phyloP scores from a whole-genome alignment of 768 basidiomycete species.

The Sarcomyxa edulis region DNA sequence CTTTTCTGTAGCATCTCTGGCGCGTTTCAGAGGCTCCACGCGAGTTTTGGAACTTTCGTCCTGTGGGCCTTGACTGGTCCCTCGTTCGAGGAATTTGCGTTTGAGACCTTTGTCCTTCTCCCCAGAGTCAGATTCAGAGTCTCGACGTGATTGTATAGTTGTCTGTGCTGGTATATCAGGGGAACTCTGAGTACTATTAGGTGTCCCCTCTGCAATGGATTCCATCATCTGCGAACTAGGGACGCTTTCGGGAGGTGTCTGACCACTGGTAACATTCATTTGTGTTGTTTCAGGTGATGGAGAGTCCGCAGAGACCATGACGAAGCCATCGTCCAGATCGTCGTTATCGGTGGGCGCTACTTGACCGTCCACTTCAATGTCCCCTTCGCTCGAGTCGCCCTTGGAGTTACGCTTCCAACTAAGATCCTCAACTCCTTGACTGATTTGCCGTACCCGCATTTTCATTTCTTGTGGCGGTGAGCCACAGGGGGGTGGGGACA shows the following conservation, averaged over 20 bases:
- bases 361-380: slow-evolving; percentile 14
- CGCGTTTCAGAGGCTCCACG: slow-evolving; percentile 48
- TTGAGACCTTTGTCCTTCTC: slow-evolving; percentile 61
- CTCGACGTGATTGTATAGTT: slow-evolving; percentile 14
- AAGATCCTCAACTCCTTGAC: slow-evolving; percentile 74
- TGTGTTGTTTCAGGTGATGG: not conserved
- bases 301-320: slow-evolving; percentile 4
- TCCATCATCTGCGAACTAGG: not conserved
- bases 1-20: slow-evolving; percentile 55
- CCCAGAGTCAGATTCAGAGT: slow-evolving; percentile 39
- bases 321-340: slow-evolving; percentile 7
- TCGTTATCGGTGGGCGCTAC: slow-evolving; percentile 6
- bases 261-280: slow-evolving; percentile 2
- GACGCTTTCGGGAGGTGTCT: not conserved
- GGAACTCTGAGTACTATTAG: no score
- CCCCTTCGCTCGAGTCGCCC: slow-evolving; percentile 22
- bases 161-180: slow-evolving; percentile 9
- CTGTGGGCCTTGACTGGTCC: slow-evolving; percentile 55
- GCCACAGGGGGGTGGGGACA: slow-evolving; percentile 40
- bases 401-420: slow-evolving; percentile 54
- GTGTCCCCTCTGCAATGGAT: slow-evolving; percentile 5
- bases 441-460: slow-evolving; percentile 67
- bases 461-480: slow-evolving; percentile 80
- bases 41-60: no score
- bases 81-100: slow-evolving; percentile 65